Base-by-base conservation (phyloP, 768 basidiomycete species). In the Tricholomella constricta region DNA sequence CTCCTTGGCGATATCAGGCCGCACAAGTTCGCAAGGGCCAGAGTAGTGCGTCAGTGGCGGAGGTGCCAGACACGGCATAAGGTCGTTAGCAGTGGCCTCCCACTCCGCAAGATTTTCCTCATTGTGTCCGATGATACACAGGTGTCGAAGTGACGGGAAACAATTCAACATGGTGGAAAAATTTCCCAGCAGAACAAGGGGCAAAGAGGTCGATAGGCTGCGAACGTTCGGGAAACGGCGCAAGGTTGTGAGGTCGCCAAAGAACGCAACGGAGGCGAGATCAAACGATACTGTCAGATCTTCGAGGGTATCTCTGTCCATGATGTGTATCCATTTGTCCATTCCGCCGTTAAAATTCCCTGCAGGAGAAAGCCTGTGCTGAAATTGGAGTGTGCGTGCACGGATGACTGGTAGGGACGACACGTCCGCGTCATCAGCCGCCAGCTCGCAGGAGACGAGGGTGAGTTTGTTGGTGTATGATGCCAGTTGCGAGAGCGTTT, bases 1-100 rank as follows among this genome's bases (percentile, higher is more conserved):
- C 14, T 7, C 41, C 3, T 22, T 7, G 5, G 32, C n/a, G 11
- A 43, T 23, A 25, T 36, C 34, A 14, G 23, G 29, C 15, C 4
- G 50, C 10, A 51, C 41, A 20, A 51, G 42, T 32, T 43, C 31
- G 27, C 22, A 51, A 23, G 50, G 50, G 22, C 50, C 50, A 51
- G 32, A 2, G 17, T 51, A 44, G 1, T 9, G 15, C 11, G 22
- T 8, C 40, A 51, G 22, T 2, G 45, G 15, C 27, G 44, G 45
- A 8, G 14, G 23, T 6, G 6, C 22, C 2, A n/a, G n/a, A n/a
- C n/a, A 19, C 23, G 9, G 36, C 2, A 34, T 15, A 36, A 22
- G n/a, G 10, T 25, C 5, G n/a, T 4, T 3, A 19, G 25, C 14
- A 15, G 37, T 19, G 17, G 29, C 14, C 22, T 46, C 2, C 17